These are phyloP conservation scores for Wallacemonas sp. DNA, from an alignment of 208 protist species.

Conservation along the genomic window DNA sequence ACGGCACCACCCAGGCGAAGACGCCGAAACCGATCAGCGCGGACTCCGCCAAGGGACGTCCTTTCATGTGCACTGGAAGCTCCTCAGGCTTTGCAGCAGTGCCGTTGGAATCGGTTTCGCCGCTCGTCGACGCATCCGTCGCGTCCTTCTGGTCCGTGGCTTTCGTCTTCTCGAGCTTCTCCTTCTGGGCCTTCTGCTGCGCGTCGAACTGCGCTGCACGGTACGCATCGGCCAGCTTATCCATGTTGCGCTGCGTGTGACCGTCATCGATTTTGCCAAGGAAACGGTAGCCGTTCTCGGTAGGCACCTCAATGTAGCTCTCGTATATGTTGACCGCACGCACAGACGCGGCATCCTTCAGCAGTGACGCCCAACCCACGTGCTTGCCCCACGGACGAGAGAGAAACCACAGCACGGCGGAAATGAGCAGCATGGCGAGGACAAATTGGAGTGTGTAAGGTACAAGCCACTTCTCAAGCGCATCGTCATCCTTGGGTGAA, in stretches of 20 bases:
- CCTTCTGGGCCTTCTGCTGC: conserved; percentile 27
- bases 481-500: conserved; percentile 29
- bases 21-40: conserved; percentile 62
- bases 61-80: conserved; percentile 44
- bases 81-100: conserved; percentile 24
- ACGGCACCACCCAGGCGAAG: conserved; percentile 77
- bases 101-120: not conserved
- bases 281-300: conserved; percentile 43
- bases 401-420: conserved; percentile 49
- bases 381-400: conserved; percentile 39
- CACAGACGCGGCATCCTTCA: conserved; percentile 41
- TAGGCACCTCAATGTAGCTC: conserved; percentile 54
- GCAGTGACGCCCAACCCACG: conserved; percentile 50
- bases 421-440: conserved; percentile 43
- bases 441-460: conserved; percentile 61
- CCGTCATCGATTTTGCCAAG: conserved; percentile 56
- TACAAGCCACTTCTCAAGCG: conserved; percentile 52
- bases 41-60: conserved; percentile 54
- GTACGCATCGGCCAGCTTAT: conserved; percentile 36
- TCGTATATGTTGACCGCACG: conserved; percentile 47
- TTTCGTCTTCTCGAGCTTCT: conserved; percentile 28
- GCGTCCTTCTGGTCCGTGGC: no score
- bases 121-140: not conserved
- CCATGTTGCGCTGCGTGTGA: conserved; percentile 61
- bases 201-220: conserved; percentile 16